Evolutionary conservation across 2,329 filamentous ascomycete species (phyloP).

Genomic region (Thielaviopsis populi): DNA sequence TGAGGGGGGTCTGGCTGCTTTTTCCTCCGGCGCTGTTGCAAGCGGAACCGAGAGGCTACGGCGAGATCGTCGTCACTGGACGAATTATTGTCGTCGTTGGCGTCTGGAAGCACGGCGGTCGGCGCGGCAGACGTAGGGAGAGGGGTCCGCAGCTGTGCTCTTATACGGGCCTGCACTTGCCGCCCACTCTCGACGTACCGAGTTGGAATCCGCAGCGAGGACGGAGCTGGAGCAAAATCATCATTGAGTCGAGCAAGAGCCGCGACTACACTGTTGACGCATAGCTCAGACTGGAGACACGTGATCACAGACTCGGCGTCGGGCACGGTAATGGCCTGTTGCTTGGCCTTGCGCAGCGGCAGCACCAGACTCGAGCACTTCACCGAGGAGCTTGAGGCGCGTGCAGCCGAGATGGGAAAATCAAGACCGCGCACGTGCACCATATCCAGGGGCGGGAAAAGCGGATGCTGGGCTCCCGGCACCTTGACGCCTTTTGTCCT

Average conservation of each 20-base stretch:
- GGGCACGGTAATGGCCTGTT: conserved; percentile 28
- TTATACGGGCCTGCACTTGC: conserved; percentile 36
- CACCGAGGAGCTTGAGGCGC: background rate
- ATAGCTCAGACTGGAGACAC: conserved; percentile 20
- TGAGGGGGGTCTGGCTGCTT: conserved; percentile 26
- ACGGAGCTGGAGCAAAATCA: conserved; percentile 31
- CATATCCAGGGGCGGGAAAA: conserved; percentile 56
- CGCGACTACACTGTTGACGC: conserved; percentile 21
- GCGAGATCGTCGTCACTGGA: conserved; percentile 27
- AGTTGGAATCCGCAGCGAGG: conserved; percentile 37
- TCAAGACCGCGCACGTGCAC: conserved; percentile 44
- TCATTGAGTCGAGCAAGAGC: conserved; percentile 24
- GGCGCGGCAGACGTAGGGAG: conserved; percentile 10
- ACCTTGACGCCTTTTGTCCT: conserved; percentile 38
- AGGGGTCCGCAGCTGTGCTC: conserved; percentile 30
- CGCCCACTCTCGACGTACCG: conserved; percentile 44
- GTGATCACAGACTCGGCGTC: conserved; percentile 31
- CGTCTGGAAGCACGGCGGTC: background rate
- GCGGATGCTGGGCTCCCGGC: conserved; percentile 49
- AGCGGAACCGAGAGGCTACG: background rate
- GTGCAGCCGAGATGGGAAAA: background rate
- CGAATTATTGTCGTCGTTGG: background rate
- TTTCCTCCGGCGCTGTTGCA: background rate
- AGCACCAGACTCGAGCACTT: background rate
- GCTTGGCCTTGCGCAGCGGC: conserved; percentile 33